These are phyloP conservation scores for Isatis lusitanica DNA, from an alignment of 441 rosid genomes.

Conservation along the genomic window DNA sequence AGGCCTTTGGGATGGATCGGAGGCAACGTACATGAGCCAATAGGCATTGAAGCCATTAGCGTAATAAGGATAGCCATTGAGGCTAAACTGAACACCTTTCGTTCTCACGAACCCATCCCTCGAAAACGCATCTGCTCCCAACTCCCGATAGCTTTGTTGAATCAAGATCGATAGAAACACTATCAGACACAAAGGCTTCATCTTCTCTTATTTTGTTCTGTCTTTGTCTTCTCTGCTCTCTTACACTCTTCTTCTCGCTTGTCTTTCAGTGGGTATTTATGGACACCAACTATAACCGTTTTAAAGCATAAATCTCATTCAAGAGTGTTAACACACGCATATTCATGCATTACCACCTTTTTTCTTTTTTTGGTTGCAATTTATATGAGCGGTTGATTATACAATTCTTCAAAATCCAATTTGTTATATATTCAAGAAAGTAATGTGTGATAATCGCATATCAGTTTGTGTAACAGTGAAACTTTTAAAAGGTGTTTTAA, in stretches of 20 bases:
- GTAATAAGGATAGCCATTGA: conserved; percentile 76
- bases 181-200: conserved; percentile 41
- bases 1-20: conserved; percentile 75
- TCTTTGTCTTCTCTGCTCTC: not conserved
- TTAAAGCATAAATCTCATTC: not conserved
- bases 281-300: conserved; percentile 23
- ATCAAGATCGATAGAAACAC: conserved; percentile 36
- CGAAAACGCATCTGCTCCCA: conserved; percentile 41
- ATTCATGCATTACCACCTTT: not conserved
- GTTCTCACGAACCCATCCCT: conserved; percentile 65
- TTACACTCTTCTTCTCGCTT: not conserved
- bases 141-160: conserved; percentile 22
- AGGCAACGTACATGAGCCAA: conserved; percentile 89
- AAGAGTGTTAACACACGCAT: conserved; percentile 18
- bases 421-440: not conserved
- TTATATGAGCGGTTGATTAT: not conserved
- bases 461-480: not conserved
- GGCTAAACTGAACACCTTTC: conserved; percentile 67
- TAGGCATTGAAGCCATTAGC: conserved; percentile 96
- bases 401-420: not conserved
- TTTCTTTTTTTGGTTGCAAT: not conserved
- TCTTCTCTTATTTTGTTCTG: conserved; percentile 7
- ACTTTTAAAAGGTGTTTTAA: not conserved
- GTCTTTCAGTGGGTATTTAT: conserved; percentile 29
- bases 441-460: not conserved